Evolutionary conservation across 129 eudicot genomes (phyloP), one percentile per base, ranked within the genome.

Genomic region (Lonicera japonica): DNA sequence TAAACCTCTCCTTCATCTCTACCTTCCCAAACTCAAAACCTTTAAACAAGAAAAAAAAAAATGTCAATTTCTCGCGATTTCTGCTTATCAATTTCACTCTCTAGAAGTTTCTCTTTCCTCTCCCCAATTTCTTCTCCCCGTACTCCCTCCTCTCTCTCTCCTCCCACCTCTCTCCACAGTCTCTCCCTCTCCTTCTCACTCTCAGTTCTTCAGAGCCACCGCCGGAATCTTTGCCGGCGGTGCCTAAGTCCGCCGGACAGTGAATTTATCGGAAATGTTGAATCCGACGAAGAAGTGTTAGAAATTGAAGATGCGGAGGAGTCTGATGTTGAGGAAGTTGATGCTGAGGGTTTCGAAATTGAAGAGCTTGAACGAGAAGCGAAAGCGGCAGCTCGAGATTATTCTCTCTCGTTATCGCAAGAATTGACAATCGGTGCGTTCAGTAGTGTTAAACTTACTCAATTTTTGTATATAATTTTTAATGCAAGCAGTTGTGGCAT

Each of bases 351-450:
- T 52, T 41, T 83, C 68, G 94, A 90, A 64, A 71, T 67, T 22
- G 79, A 77, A 59, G 82, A 72, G 75, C 77, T 90, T 12, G 97
- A 90, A 73, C 38, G 63, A 60, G 94, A 86, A 70, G 97, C 95
- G 1, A 70, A 63, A 23, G 72, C 29, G 41, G 90, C 64, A 3
- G 84, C 73, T 52, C 77, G 80, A 29, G 95, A 84, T 56, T 84
- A 67, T 58, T 75, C 94, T 21, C 61, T 66, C 20, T 75, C 89
- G 5, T 57, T 90, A 50, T 82, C 94, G 13, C 71, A 73, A 29
- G 75, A 80, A 75, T 71, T 90, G 70, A 75, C 23, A 41, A 77
- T 84, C 38, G 97, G 97, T 90, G 69, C 34, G 74, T 39, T 55
- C 25, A 12, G 12, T 38, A 38, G 64, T 64, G 66, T 71, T 52